These are phyloP conservation scores for Musa balbisiana DNA, from an alignment of 202 grass and related monocot genomes.

Conservation along the genomic window DNA sequence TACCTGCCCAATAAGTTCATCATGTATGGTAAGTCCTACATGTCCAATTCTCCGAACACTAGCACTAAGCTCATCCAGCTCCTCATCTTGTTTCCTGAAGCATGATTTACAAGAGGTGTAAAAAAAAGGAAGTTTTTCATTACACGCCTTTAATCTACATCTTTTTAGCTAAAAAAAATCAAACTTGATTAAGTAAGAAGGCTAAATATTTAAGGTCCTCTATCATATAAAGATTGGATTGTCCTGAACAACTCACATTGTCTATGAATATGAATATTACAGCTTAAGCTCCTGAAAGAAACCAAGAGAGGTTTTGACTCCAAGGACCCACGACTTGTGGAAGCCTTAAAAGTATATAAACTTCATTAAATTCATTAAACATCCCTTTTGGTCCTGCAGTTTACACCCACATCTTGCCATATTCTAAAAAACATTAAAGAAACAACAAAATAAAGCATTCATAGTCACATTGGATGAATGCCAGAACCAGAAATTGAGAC, in stretches of 20 bases:
- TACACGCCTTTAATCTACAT: background rate
- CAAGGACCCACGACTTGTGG: background rate
- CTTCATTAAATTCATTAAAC: background rate
- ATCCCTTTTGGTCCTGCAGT: background rate
- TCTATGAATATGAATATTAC: background rate
- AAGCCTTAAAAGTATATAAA: background rate
- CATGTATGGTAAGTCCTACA: constrained; percentile 89
- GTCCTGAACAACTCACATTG: too few species aligned
- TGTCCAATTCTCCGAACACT: constrained; percentile 80
- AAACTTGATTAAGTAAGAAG: background rate
- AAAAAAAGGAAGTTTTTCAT: background rate
- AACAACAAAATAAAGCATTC: background rate
- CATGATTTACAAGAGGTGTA: background rate
- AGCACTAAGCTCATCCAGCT: constrained; percentile 78
- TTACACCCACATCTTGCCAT: background rate
- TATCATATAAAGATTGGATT: background rate
- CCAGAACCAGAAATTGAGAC: background rate
- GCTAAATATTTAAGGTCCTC: background rate
- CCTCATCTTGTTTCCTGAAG: constrained; percentile 74
- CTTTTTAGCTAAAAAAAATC: background rate
- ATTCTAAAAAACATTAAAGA: background rate
- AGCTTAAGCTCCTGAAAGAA: background rate
- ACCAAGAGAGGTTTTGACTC: background rate
- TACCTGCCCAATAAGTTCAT: constrained; percentile 73
- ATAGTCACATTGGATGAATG: background rate